Conservation (phyloP, 1,139 yeast genomes). For the Taphrina sp. region DNA sequence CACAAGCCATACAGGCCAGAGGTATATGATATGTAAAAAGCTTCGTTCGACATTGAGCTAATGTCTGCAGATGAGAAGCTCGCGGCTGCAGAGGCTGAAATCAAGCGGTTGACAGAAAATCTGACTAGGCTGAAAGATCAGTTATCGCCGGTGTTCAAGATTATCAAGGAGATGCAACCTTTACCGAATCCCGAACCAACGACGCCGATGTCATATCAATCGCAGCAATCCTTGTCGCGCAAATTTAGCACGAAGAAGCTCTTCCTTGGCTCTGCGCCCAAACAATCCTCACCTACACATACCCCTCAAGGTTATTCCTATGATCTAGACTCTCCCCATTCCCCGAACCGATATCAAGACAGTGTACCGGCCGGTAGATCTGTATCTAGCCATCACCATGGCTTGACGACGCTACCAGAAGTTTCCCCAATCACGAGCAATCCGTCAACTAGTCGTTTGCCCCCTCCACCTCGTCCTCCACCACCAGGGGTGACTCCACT, state of each 20-base stretch:
- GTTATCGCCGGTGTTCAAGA: constrained; percentile 46
- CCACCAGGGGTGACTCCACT: constrained; percentile 30
- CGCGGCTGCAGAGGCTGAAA: constrained; percentile 44
- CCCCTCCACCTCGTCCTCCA: constrained; percentile 28
- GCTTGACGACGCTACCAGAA: constrained; percentile 1
- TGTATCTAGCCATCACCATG: constrained; percentile 22
- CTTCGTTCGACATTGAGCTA: background rate
- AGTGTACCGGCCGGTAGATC: background rate
- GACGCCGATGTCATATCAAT: constrained; percentile 4
- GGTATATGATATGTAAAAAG: background rate
- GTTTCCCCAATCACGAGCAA: background rate
- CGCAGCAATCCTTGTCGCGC: constrained; percentile 6
- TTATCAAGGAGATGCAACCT: constrained; percentile 48
- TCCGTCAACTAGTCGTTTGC: constrained; percentile 5
- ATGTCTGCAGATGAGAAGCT: constrained; percentile 45
- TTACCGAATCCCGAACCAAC: constrained; percentile 47
- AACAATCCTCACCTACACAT: constrained; percentile 27
- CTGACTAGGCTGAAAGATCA: constrained; percentile 47
- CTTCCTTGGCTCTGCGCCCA: constrained; percentile 28
- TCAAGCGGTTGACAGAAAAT: constrained; percentile 43
- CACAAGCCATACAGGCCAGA: constrained; percentile 38
- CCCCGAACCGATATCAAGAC: constrained; percentile 12
- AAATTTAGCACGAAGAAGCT: constrained; percentile 31
- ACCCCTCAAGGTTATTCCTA: constrained; percentile 17
- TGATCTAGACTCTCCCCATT: constrained; percentile 26